Evolutionary conservation across 345 rosid species (phyloP).

Genomic region (Pugionium dolabratum): DNA sequence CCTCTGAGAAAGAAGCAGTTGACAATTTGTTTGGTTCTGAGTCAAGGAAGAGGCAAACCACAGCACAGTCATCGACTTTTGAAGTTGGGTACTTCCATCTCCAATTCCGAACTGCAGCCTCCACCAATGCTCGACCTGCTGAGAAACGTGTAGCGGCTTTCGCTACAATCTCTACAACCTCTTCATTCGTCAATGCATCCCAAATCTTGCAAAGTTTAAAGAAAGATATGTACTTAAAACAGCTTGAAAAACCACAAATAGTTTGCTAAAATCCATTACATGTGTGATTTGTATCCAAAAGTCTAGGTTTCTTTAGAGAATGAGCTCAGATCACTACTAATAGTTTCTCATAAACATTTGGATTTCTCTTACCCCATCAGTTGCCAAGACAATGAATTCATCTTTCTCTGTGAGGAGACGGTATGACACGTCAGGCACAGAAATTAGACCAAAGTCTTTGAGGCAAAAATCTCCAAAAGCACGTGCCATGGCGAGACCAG

Average conservation of each 20-base stretch:
- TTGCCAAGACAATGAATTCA: constrained; percentile 90
- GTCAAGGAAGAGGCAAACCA: constrained; percentile 86
- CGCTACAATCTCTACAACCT: constrained; percentile 79
- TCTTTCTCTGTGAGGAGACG: constrained; percentile 69
- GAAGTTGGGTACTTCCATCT: constrained; percentile 89
- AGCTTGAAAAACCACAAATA: constrained; percentile 38
- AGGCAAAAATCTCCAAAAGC: constrained; percentile 99
- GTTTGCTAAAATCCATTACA: too few species aligned
- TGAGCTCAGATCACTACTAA: not conserved
- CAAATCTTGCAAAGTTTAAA: constrained; percentile 56
- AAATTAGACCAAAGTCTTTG: constrained; percentile 87
- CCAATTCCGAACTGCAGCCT: constrained; percentile 86
- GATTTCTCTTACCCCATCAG: constrained; percentile 76
- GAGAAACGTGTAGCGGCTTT: constrained; percentile 66
- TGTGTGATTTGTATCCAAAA: constrained; percentile 45
- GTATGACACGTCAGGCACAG: constrained; percentile 81
- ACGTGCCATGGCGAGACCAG: constrained; percentile 99
- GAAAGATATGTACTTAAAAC: not conserved
- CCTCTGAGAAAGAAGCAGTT: constrained; percentile 47
- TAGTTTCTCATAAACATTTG: not conserved
- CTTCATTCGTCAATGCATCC: constrained; percentile 90
- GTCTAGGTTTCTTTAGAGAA: constrained; percentile 40
- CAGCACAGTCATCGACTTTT: constrained; percentile 96
- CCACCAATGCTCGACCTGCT: constrained; percentile 80
- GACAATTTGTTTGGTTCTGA: constrained; percentile 45